These are phyloP conservation scores for Aspergillus costaricaensis DNA, from an alignment of 2,329 filamentous ascomycete genomes.

Conservation along the genomic window DNA sequence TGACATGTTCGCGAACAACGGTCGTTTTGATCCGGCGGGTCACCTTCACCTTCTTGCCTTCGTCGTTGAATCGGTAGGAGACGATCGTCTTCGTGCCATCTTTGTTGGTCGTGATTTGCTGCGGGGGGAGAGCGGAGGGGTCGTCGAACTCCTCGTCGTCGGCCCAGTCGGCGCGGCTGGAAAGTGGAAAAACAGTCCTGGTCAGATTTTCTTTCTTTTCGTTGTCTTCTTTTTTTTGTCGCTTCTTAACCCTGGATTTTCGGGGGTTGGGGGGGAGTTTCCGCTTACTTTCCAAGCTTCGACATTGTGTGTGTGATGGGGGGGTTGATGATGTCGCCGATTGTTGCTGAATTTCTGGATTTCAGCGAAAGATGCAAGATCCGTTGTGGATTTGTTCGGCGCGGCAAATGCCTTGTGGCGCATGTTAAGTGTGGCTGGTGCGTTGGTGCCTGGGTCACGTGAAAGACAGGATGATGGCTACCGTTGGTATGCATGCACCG, in stretches of 20 bases:
- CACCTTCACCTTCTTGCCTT: slow-evolving; percentile 94
- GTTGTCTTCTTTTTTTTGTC: not conserved
- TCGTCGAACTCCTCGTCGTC: slow-evolving; percentile 86
- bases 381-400: slow-evolving; percentile 47
- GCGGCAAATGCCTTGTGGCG: slow-evolving; percentile 38
- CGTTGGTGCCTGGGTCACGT: slow-evolving; percentile 11
- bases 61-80: slow-evolving; percentile 85
- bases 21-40: slow-evolving; percentile 93
- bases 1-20: slow-evolving; percentile 88
- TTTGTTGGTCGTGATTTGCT: slow-evolving; percentile 92
- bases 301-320: slow-evolving; percentile 45
- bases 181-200: slow-evolving; percentile 13
- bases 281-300: slow-evolving; percentile 49
- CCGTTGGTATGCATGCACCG: not conserved
- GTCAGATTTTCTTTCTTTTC: not conserved
- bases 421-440: slow-evolving; percentile 34
- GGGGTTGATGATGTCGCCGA: slow-evolving; percentile 21
- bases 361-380: slow-evolving; percentile 42
- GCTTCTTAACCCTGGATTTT: not conserved
- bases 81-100: slow-evolving; percentile 97
- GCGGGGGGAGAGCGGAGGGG: slow-evolving; percentile 79
- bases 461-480: slow-evolving; percentile 1
- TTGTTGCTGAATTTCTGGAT: slow-evolving; percentile 43
- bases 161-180: slow-evolving; percentile 79
- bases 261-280: not conserved